A percentile compares a stretch with the other conserved stretches of the same genome.
Conservation (phyloP, 345 rosid species). For the Populus tremula region DNA sequence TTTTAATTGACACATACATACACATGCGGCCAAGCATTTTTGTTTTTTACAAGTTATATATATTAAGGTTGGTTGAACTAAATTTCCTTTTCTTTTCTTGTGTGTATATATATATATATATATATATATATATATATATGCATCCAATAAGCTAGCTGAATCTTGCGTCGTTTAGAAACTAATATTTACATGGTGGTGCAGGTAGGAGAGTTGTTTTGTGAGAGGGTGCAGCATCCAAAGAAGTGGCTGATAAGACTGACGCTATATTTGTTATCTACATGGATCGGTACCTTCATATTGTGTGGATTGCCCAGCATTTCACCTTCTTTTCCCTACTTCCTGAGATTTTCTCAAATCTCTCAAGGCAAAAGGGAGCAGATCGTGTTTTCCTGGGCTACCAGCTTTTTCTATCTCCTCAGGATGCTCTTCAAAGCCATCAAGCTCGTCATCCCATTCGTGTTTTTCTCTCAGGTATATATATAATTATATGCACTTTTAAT, state of each 20-base stretch:
- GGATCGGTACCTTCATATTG: constrained; percentile 63
- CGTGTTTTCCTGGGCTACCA: constrained; percentile 53
- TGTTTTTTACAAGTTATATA: too few species aligned
- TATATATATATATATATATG: too few species aligned
- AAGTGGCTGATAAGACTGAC: constrained; percentile 50
- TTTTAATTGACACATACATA: not conserved
- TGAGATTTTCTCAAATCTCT: constrained; percentile 46
- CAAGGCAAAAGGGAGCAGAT: constrained; percentile 43
- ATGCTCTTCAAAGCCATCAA: constrained; percentile 58
- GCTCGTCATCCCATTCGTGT: constrained; percentile 52
- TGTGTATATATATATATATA: too few species aligned
- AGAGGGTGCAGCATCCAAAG: constrained; percentile 70
- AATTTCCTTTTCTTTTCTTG: too few species aligned
- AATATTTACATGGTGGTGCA: constrained; percentile 6
- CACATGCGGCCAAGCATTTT: too few species aligned
- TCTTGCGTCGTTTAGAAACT: too few species aligned
- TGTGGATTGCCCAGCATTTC: constrained; percentile 59
- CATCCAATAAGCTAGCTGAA: too few species aligned
- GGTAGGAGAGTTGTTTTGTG: constrained; percentile 57
- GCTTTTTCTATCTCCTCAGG: constrained; percentile 43
- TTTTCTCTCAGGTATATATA: constrained; percentile 64
- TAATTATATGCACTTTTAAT: too few species aligned
- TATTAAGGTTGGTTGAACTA: too few species aligned
- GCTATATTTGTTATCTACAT: constrained; percentile 64
- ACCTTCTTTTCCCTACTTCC: constrained; percentile 48